Base-by-base conservation (phyloP, 106 monocot genomes). In the Dendrobium huoshanense region DNA sequence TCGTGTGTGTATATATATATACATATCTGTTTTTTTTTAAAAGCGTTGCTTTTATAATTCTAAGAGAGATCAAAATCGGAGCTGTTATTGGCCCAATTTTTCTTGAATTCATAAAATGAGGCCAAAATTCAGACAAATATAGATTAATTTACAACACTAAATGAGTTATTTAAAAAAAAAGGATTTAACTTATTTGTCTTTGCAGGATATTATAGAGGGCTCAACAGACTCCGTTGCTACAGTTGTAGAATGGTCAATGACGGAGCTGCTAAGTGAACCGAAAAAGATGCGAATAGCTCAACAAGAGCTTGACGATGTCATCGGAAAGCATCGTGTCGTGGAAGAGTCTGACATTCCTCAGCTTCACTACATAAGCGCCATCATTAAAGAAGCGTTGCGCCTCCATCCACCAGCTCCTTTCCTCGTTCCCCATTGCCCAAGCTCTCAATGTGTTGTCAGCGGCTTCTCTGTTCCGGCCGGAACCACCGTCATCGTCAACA, bases 251-350 rank as follows among this genome's bases (percentile, higher is more conserved):
- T 82, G 82, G 82, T 43, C 82, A 41, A 82, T 85, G 82, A 85
- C 88, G 2, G 88, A 83, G 79, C 80, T 82, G 20, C 80, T 86
- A 73, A 77, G 81, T 37, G 73, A 83, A 41, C 83, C 73, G 0
- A 75, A 48, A 22, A 58, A 79, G 8, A 86, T 79, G 83, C 67
- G 74, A 44, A 88, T 42, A 37, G 78, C 55, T 17, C 88, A 88
- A 5, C 29, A 31, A 1, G 88, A 88, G 78, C 78, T 88, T 13
- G 83, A 88, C 29, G 29, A 5, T 10, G 41, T 79, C 15, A 10
- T 45, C 3, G 22, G n/a, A 5, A 40, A 22, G 8, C 77, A 77
- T 8, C 65, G 31, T 10, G 65, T 29, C 43, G 58, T 81, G 5
- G 41, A 42, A 3, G 85, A 85, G 40, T 48, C 11, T 4, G 86